These are phyloP conservation scores for Auricularia sp. DNA, from an alignment of 768 basidiomycete species.

Conservation along the genomic window DNA sequence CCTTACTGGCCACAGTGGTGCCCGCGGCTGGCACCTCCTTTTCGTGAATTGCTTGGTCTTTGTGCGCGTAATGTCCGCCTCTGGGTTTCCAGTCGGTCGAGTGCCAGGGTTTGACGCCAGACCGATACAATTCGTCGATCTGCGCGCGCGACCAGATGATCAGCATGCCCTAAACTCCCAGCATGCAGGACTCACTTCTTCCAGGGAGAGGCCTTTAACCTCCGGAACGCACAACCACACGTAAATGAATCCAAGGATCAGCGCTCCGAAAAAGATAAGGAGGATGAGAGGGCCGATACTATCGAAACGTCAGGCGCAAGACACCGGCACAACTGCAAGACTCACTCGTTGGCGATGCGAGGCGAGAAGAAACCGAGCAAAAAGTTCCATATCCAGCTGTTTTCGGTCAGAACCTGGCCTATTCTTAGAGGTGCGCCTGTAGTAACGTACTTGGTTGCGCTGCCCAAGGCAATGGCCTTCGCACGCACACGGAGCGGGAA, in stretches of 20 bases:
- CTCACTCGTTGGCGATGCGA: constrained; percentile 46
- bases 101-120: constrained; percentile 58
- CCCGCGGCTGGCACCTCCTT: not conserved
- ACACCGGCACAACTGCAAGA: not conserved
- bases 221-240: constrained; percentile 74
- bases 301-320: not conserved
- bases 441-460: constrained; percentile 37
- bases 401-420: not conserved
- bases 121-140: constrained; percentile 68
- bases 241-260: constrained; percentile 58
- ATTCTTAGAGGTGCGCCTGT: not conserved
- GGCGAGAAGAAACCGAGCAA: constrained; percentile 65
- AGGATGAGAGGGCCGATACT: constrained; percentile 68
- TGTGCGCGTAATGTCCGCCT: constrained; percentile 10
- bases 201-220: constrained; percentile 66
- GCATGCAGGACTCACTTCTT: constrained; percentile 24
- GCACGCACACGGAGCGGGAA: constrained; percentile 75
- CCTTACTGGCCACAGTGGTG: not conserved
- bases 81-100: constrained; percentile 49
- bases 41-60: not conserved
- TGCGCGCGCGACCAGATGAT: constrained; percentile 13
- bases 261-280: constrained; percentile 68
- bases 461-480: constrained; percentile 70
- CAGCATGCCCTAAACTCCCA: constrained; percentile 14
- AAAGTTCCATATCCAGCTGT: constrained; percentile 67